Evolutionary conservation across 129 eudicot genomes (phyloP).

Genomic region (Deinandra increscens): DNA sequence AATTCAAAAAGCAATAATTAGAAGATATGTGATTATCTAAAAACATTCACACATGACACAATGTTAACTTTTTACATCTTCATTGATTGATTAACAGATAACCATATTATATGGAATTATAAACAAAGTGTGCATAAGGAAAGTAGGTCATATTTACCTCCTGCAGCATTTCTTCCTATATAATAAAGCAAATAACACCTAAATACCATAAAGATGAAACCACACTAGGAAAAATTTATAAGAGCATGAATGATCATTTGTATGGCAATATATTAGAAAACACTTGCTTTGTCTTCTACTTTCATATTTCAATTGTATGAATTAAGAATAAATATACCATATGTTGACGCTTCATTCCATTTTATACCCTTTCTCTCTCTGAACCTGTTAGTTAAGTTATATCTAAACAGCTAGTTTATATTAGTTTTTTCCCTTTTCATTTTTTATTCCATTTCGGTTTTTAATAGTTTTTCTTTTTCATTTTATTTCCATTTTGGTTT

Average conservation of each 20-base stretch:
- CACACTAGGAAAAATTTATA: slow-evolving; percentile 2
- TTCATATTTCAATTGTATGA: slow-evolving; percentile 12
- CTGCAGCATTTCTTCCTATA: slow-evolving; percentile 11
- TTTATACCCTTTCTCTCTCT: neutral
- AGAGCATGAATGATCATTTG: slow-evolving; percentile 8
- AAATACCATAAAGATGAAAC: neutral
- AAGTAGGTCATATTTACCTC: slow-evolving; percentile 11
- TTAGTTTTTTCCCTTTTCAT: no score
- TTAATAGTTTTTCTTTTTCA: no score
- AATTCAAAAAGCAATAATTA: no score
- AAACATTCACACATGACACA: no score
- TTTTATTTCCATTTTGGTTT: no score
- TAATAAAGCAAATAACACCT: slow-evolving; percentile 12
- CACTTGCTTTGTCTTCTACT: slow-evolving; percentile 12
- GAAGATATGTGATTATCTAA: no score
- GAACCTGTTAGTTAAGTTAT: slow-evolving; percentile 22
- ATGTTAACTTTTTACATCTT: neutral
- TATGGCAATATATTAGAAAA: slow-evolving; percentile 11
- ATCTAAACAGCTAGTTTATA: slow-evolving; percentile 12
- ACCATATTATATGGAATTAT: neutral
- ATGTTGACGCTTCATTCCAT: neutral
- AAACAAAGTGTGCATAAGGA: slow-evolving; percentile 9
- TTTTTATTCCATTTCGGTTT: no score
- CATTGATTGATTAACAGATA: slow-evolving; percentile 14
- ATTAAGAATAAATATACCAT: neutral